These are phyloP conservation scores for Pseudoneurospora amorphoporcata DNA, from an alignment of 495 filamentous ascomycete genomes.

Conservation along the genomic window DNA sequence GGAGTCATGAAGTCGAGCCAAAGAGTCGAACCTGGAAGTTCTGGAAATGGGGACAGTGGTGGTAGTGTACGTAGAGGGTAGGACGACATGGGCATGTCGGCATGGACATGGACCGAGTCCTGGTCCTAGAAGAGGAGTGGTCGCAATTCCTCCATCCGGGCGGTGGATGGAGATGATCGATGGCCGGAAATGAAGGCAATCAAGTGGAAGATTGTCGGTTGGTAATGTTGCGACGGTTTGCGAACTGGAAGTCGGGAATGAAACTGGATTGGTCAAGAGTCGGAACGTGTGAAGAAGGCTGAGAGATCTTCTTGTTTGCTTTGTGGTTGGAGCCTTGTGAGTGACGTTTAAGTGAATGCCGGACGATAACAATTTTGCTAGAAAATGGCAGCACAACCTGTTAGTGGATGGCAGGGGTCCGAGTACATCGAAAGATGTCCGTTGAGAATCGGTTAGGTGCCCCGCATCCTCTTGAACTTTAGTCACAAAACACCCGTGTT, in stretches of 20 bases:
- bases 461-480: neutral
- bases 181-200: neutral
- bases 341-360: neutral
- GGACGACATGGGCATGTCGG: neutral
- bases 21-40: neutral
- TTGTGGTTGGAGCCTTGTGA: neutral
- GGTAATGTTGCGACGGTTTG: neutral
- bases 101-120: neutral
- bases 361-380: neutral
- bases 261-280: neutral
- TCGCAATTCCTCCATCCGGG: neutral
- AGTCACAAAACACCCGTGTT: neutral
- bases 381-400: neutral
- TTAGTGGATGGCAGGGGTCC: neutral
- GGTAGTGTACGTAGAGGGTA: neutral
- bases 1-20: neutral
- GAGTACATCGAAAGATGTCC: neutral
- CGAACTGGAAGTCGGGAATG: neutral
- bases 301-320: neutral
- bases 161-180: neutral
- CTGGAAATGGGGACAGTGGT: neutral
- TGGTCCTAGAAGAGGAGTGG: neutral
- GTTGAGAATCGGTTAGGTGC: neutral
- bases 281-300: neutral
- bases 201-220: neutral